These are phyloP conservation scores for Leccinum barrowsii DNA, from an alignment of 768 basidiomycete genomes.

Conservation along the genomic window DNA sequence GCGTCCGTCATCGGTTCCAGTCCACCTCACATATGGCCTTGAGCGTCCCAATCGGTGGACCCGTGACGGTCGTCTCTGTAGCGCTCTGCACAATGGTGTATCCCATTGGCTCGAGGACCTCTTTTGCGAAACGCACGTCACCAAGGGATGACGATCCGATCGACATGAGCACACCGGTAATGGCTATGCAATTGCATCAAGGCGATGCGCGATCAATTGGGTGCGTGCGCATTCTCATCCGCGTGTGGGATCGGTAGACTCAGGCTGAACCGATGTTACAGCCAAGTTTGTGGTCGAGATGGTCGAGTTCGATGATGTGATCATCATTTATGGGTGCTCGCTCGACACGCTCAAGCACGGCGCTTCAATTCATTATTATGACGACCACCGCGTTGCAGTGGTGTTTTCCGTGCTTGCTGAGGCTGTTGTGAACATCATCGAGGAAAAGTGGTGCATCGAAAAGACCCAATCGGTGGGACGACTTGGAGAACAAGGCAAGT, in stretches of 20 bases:
- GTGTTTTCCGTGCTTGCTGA: constrained; percentile 86
- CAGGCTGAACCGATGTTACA: not conserved
- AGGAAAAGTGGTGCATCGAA: constrained; percentile 97
- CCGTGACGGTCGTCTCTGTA: too few relatives aligned
- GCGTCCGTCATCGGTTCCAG: too few relatives aligned
- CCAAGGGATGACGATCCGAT: too few relatives aligned
- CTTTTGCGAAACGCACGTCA: constrained; percentile 47
- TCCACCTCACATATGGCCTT: too few relatives aligned
- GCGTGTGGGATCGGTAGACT: too few relatives aligned
- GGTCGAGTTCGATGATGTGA: constrained; percentile 87
- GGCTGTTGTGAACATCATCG: constrained; percentile 66
- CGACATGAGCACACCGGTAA: too few relatives aligned
- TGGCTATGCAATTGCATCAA: constrained; percentile 85
- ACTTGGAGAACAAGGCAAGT: constrained; percentile 86
- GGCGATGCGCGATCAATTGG: constrained; percentile 95
- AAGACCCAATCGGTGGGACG: constrained; percentile 99
- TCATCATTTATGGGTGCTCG: constrained; percentile 84
- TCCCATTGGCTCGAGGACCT: too few relatives aligned
- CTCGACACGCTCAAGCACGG: constrained; percentile 58
- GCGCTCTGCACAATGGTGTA: too few relatives aligned
- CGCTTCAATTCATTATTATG: constrained; percentile 88
- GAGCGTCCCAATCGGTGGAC: too few relatives aligned
- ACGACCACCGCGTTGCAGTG: constrained; percentile 99
- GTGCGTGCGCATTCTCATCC: constrained; percentile 38
- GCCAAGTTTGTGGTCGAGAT: constrained; percentile 73